Conservation (phyloP, 345 rosid genomes). For the Durio zibethinus region DNA sequence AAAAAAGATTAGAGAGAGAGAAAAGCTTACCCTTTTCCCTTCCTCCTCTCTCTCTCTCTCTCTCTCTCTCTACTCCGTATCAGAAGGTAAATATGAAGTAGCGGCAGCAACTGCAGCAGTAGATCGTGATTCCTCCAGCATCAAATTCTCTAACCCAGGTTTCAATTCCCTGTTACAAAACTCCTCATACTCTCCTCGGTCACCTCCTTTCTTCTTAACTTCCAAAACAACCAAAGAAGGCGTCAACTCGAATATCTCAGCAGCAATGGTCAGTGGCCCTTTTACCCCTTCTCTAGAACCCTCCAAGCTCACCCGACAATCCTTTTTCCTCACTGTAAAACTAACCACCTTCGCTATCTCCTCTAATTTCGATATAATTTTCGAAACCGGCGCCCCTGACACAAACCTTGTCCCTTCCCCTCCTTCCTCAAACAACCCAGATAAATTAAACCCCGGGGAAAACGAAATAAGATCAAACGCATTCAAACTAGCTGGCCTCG, state of each 20-base stretch:
- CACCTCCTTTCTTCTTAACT: constrained; percentile 86
- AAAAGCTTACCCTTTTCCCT: constrained; percentile 36
- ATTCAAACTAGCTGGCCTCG: constrained; percentile 60
- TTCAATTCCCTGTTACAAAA: constrained; percentile 65
- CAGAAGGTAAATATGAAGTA: constrained; percentile 55
- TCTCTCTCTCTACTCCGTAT: constrained; percentile 48
- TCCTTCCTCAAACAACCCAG: constrained; percentile 70
- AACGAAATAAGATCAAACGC: constrained; percentile 73
- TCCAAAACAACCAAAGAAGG: constrained; percentile 69
- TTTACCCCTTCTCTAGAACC: constrained; percentile 61
- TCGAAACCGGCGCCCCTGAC: constrained; percentile 57
- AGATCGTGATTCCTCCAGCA: constrained; percentile 49
- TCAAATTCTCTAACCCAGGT: constrained; percentile 69
- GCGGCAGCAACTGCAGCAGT: constrained; percentile 18
- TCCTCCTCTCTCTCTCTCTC: constrained; percentile 38
- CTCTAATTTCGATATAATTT: constrained; percentile 61
- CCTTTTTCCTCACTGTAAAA: constrained; percentile 76
- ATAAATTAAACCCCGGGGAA: constrained; percentile 68
- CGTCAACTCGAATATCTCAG: constrained; percentile 66
- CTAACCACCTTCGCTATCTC: constrained; percentile 66
- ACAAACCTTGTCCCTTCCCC: constrained; percentile 57
- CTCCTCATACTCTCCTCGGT: constrained; percentile 75
- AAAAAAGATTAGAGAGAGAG: constrained; percentile 8
- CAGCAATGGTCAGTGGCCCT: constrained; percentile 58
- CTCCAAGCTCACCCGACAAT: constrained; percentile 67